These are phyloP conservation scores for Agrocybe chaxingu DNA, from an alignment of 768 basidiomycete species.

Conservation along the genomic window DNA sequence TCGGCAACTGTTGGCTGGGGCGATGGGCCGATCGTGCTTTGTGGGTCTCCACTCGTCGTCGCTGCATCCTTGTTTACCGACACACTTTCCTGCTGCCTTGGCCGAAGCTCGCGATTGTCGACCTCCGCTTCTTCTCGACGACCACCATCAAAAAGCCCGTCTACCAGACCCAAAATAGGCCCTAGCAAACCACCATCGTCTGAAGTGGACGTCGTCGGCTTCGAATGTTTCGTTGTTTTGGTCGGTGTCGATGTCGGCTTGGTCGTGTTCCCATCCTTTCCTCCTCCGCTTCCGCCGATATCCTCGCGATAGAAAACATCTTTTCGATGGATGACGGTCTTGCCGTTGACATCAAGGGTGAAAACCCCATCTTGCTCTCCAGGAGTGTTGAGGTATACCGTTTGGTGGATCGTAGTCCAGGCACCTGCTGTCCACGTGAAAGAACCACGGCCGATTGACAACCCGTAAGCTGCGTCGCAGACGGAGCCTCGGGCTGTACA, in stretches of 20 bases:
- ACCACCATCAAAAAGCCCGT: slow-evolving; percentile 6
- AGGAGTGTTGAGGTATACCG: slow-evolving; percentile 69
- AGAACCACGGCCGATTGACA: slow-evolving; percentile 72
- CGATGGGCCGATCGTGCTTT: background rate
- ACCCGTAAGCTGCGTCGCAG: slow-evolving; percentile 65
- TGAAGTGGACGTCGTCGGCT: slow-evolving; percentile 6
- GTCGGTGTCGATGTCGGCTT: slow-evolving; percentile 10
- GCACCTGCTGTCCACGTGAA: slow-evolving; percentile 58
- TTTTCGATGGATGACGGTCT: slow-evolving; percentile 42
- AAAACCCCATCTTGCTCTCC: slow-evolving; percentile 68
- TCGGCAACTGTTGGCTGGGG: background rate
- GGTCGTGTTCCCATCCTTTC: slow-evolving; percentile 2
- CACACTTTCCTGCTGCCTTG: background rate
- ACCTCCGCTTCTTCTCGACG: background rate
- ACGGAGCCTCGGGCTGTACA: slow-evolving; percentile 58
- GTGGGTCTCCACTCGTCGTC: background rate
- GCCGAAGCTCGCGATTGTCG: too few relatives aligned
- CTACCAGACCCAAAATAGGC: slow-evolving; percentile 17
- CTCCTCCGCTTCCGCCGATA: slow-evolving; percentile 2
- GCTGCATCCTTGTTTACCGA: background rate
- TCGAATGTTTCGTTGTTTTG: slow-evolving; percentile 7
- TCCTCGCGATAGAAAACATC: slow-evolving; percentile 64
- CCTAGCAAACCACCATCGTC: slow-evolving; percentile 16
- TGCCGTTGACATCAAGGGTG: slow-evolving; percentile 60
- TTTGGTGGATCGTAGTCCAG: slow-evolving; percentile 76